A percentile compares a stretch with the other conserved stretches of the same genome.
These are phyloP conservation scores for Metschnikowia borealis DNA, from an alignment of 805 yeast genomes.

Conservation along the genomic window DNA sequence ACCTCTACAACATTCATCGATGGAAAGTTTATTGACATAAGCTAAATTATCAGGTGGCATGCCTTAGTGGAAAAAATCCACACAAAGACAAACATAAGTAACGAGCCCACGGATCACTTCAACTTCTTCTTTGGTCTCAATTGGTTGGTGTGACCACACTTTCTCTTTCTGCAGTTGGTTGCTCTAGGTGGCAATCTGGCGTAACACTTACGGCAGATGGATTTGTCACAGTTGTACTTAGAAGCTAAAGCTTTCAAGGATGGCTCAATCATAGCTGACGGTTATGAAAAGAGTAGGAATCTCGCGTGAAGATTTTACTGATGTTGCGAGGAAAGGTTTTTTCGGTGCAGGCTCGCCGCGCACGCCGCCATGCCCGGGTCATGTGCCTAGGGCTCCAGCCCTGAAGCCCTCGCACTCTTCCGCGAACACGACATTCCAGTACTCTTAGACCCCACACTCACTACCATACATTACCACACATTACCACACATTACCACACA, in stretches of 20 bases:
- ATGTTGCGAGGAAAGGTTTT: slow-evolving; percentile 13
- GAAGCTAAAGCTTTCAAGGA: slow-evolving; percentile 98
- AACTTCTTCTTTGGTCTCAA: slow-evolving; percentile 99
- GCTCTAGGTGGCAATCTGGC: slow-evolving; percentile 99
- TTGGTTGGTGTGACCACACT: slow-evolving; percentile 99
- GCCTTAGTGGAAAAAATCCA: slow-evolving; percentile 8
- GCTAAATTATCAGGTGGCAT: slow-evolving; percentile 14
- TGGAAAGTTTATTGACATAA: slow-evolving; percentile 16
- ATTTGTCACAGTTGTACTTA: slow-evolving; percentile 99
- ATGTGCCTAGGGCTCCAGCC: slow-evolving; percentile 11
- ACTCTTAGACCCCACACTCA: no score
- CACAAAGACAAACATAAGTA: slow-evolving; percentile 11
- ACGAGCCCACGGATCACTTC: slow-evolving; percentile 56
- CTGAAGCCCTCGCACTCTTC: background rate
- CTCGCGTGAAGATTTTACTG: slow-evolving; percentile 8
- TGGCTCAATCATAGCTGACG: slow-evolving; percentile 83
- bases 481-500: background rate
- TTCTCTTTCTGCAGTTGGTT: slow-evolving; percentile 99
- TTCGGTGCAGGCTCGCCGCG: slow-evolving; percentile 14
- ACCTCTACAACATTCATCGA: slow-evolving; percentile 13
- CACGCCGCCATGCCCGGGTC: background rate
- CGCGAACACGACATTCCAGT: no score
- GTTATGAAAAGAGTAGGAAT: slow-evolving; percentile 9
- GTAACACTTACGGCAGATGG: slow-evolving; percentile 99
- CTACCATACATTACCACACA: no score